phyloP scores from a whole-genome alignment of 768 basidiomycete species.

The Boletus rufocinnamomeus region DNA sequence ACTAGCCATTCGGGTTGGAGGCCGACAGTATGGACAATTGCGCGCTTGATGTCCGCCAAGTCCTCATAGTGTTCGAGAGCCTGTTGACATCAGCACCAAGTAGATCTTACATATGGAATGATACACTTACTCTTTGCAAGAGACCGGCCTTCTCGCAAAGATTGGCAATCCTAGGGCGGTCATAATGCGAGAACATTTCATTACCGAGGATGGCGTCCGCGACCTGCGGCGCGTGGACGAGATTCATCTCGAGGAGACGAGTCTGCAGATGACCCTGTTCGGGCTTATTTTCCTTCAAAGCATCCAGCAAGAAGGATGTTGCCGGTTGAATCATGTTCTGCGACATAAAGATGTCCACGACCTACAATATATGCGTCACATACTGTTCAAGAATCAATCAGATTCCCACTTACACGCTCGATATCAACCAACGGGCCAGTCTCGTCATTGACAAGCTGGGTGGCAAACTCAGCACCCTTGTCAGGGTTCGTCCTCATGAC shows the following conservation, averaged over 20 bases:
- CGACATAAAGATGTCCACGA: slow-evolving; percentile 99
- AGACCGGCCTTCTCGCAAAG: slow-evolving; percentile 98
- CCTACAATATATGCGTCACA: slow-evolving; percentile 42
- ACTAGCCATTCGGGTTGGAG: slow-evolving; percentile 96
- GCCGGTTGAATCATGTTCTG: slow-evolving; percentile 99
- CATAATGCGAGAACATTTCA: slow-evolving; percentile 97
- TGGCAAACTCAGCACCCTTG: slow-evolving; percentile 98
- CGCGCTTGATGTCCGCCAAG: slow-evolving; percentile 97
- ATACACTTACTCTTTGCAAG: slow-evolving; percentile 73
- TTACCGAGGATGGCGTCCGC: slow-evolving; percentile 99
- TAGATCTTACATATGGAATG: not conserved
- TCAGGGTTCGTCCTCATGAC: slow-evolving; percentile 96
- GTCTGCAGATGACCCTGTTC: slow-evolving; percentile 97
- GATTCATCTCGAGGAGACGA: slow-evolving; percentile 95
- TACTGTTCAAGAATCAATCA: not conserved
- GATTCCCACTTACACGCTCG: slow-evolving; percentile 63
- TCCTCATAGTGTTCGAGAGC: slow-evolving; percentile 99
- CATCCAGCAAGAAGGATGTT: slow-evolving; percentile 95
- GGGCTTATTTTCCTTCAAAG: slow-evolving; percentile 96
- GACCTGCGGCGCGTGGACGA: slow-evolving; percentile 96
- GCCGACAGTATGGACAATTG: slow-evolving; percentile 86
- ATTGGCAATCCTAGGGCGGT: slow-evolving; percentile 95
- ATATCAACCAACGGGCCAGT: slow-evolving; percentile 89
- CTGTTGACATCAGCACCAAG: slow-evolving; percentile 43
- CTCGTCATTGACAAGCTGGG: slow-evolving; percentile 92